Percentiles rank a stretch among this genome's conserved stretches.
Conservation (phyloP, 345 rosid genomes). For the Eucalyptus curtisii region DNA sequence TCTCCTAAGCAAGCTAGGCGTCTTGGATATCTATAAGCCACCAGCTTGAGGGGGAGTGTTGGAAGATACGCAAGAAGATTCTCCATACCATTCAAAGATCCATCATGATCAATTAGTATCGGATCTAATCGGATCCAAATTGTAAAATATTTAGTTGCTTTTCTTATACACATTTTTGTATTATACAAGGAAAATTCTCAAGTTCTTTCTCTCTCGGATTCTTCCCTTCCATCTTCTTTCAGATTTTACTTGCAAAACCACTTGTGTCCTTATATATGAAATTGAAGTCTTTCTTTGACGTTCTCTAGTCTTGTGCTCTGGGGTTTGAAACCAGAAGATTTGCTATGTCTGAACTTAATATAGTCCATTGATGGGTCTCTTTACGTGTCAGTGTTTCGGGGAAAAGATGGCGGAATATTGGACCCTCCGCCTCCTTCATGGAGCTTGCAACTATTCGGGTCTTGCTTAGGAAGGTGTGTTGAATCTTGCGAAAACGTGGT, state of each 20-base stretch:
- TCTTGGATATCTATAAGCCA: no score
- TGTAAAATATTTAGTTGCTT: no score
- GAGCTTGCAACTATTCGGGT: not conserved
- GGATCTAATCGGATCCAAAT: no score
- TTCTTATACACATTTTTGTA: no score
- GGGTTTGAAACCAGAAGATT: not conserved
- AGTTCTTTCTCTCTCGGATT: rapidly evolving
- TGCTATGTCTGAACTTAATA: not conserved
- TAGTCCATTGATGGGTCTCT: not conserved
- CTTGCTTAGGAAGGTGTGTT: not conserved
- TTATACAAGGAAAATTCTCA: no score
- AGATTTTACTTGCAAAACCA: not conserved
- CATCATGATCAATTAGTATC: no score
- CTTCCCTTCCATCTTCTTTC: no score
- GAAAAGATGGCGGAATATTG: not conserved
- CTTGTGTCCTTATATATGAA: not conserved
- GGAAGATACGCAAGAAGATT: no score
- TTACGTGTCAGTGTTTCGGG: not conserved
- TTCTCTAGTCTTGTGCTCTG: not conserved
- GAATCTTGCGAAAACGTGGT: no score
- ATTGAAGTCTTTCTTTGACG: not conserved
- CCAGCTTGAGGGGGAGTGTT: no score
- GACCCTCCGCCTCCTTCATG: not conserved
- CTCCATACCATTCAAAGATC: no score
- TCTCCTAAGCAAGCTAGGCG: no score